Evolutionary conservation across 2,329 filamentous ascomycete species (phyloP).

Genomic region (Fusarium nelsonii): DNA sequence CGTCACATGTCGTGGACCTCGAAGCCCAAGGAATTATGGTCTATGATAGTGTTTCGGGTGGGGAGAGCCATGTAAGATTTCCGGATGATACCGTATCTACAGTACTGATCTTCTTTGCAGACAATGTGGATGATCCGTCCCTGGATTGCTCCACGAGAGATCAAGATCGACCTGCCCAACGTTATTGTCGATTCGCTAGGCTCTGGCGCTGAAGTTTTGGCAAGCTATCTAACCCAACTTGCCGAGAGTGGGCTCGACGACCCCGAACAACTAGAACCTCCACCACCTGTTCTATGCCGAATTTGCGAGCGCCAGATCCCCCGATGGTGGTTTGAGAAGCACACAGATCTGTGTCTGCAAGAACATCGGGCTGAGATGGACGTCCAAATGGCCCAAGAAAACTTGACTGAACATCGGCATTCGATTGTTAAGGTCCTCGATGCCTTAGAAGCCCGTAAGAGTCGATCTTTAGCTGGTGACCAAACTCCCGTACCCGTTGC

Average conservation of each 20-base stretch:
- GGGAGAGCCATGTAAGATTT: conserved; percentile 85
- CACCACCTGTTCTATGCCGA: conserved; percentile 90
- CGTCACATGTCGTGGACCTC: conserved; percentile 72
- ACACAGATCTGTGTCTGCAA: conserved; percentile 94
- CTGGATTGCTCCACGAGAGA: conserved; percentile 86
- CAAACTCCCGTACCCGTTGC: conserved; percentile 67
- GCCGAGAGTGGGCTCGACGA: conserved; percentile 86
- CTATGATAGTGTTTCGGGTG: conserved; percentile 87
- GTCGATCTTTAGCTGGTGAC: conserved; percentile 71
- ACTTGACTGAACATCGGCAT: conserved; percentile 90
- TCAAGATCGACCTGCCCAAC: conserved; percentile 93
- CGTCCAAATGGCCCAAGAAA: conserved; percentile 95
- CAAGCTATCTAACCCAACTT: conserved; percentile 89
- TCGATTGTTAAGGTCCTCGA: conserved; percentile 96
- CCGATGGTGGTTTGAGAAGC: conserved; percentile 99
- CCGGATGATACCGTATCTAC: background rate
- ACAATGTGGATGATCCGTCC: conserved; percentile 99
- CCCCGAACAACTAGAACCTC: conserved; percentile 80
- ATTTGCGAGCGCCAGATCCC: conserved; percentile 98
- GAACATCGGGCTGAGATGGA: conserved; percentile 98
- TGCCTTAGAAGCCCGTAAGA: conserved; percentile 83
- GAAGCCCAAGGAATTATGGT: conserved; percentile 99
- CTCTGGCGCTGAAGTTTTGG: conserved; percentile 93
- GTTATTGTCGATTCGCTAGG: conserved; percentile 93
- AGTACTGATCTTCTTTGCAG: conserved; percentile 61